These are phyloP conservation scores for Tylopilus balloui DNA, from an alignment of 768 basidiomycete genomes.

Conservation along the genomic window DNA sequence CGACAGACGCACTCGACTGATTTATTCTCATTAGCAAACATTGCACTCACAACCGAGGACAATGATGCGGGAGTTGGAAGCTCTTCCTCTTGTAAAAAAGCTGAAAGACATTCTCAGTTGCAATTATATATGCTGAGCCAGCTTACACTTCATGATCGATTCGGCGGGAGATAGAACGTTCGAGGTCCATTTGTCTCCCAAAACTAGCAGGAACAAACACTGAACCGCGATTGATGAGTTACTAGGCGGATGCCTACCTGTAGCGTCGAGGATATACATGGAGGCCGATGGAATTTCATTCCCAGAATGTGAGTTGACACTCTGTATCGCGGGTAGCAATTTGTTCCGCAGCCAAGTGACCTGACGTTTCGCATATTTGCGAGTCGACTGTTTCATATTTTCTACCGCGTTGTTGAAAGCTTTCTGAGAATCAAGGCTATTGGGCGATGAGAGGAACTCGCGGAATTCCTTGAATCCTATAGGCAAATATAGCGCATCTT, in stretches of 20 bases:
- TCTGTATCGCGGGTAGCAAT: slow-evolving; percentile 67
- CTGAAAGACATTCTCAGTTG: slow-evolving; percentile 26
- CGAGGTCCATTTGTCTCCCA: slow-evolving; percentile 54
- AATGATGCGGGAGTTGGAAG: slow-evolving; percentile 57
- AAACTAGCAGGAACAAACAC: slow-evolving; percentile 32
- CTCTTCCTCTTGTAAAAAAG: slow-evolving; percentile 45
- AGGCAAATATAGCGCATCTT: slow-evolving; percentile 5
- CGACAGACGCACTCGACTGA: slow-evolving; percentile 41
- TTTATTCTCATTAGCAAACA: slow-evolving; percentile 47
- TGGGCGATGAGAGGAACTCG: slow-evolving; percentile 49
- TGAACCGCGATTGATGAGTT: not conserved
- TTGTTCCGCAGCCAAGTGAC: slow-evolving; percentile 91
- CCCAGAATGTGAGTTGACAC: slow-evolving; percentile 37
- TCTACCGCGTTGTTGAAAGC: slow-evolving; percentile 57
- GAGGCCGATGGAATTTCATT: slow-evolving; percentile 28
- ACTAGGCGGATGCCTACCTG: slow-evolving; percentile 39
- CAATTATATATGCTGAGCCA: not conserved
- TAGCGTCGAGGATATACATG: slow-evolving; percentile 65
- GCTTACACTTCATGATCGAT: slow-evolving; percentile 45
- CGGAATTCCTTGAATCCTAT: slow-evolving; percentile 92
- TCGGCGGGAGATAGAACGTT: slow-evolving; percentile 52
- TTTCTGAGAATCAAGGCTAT: slow-evolving; percentile 35
- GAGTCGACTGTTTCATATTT: slow-evolving; percentile 80
- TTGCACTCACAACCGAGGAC: slow-evolving; percentile 48
- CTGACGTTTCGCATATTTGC: slow-evolving; percentile 89